Evolutionary conservation across 768 basidiomycete species (phyloP), one percentile per base, ranked within the genome.

Genomic region (Fistulinella prunicolor): DNA sequence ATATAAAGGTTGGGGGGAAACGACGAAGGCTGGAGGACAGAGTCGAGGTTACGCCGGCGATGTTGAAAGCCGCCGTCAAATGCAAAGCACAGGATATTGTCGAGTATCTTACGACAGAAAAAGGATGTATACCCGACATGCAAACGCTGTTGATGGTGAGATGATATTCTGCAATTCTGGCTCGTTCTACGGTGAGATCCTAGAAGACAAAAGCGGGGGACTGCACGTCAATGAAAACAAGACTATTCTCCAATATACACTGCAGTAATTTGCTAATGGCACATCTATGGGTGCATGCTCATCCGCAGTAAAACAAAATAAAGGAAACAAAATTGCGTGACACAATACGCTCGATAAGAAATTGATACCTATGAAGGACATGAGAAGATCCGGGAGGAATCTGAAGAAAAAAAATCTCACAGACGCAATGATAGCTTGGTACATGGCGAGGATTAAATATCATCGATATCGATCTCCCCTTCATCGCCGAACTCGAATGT

Each of bases 401-500:
- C 16, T 9, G 16, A 32, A 28, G 17, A 14, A 16, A 1, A 20
- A 16, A 29, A n/a, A 20, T 16, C 65, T 51, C 43, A 66, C 62
- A 56, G 24, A 38, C 49, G 10, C 17, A 46, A 41, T 20, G 23
- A 37, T 30, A 26, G 19, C 20, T 43, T 42, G 56, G 19, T 55
- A 54, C 46, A 51, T 32, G 42, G 38, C 47, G 19, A 46, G 16
- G 30, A 47, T 76, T 78, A 92, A 70, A 93, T 90, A 64, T 92
- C 90, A 64, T 93, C 89, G 68, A 92, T 89, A 69, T 93, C 89
- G 59, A 93, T 78, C 60, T 92, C 90, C 45, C 80, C 89, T 61
- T 89, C 89, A 59, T 91, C 89, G 32, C 86, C 89, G 62, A 92
- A 93, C 71, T 93, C 90, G 74, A 91, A 92, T 19, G 81, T 85